A percentile compares a stretch with the other conserved stretches of the same genome.
Evolutionary conservation across 352 stramenopile genomes (phyloP).

Genomic region (Phytophthora lateralis): DNA sequence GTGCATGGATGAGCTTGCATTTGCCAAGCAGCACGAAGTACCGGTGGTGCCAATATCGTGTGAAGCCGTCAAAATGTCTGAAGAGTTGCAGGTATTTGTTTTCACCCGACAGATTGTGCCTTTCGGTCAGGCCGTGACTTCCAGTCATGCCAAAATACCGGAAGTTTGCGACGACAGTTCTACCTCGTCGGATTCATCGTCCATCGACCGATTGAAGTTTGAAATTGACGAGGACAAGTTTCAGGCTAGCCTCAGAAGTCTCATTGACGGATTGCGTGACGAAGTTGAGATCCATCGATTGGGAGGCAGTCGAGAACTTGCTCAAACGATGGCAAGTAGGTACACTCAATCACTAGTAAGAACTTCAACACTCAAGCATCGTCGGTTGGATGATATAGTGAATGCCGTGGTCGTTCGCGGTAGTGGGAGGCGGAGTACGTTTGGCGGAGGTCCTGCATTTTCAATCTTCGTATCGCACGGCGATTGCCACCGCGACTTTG

Average conservation of each 20-base stretch:
- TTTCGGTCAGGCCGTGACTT: conserved; percentile 63
- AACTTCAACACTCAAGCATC: conserved; percentile 25
- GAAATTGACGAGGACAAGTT: conserved; percentile 74
- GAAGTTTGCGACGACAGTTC: conserved; percentile 21
- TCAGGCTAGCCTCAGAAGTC: conserved; percentile 57
- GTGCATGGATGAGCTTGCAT: conserved; percentile 83
- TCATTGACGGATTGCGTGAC: conserved; percentile 78
- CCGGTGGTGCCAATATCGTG: conserved; percentile 77
- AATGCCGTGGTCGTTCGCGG: conserved; percentile 54
- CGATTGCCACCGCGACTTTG: conserved; percentile 75
- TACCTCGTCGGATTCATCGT: conserved; percentile 22
- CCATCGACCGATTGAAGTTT: conserved; percentile 43
- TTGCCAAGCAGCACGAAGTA: conserved; percentile 71
- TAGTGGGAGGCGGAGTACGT: conserved; percentile 23
- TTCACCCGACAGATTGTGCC: conserved; percentile 84
- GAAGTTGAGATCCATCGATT: conserved; percentile 75
- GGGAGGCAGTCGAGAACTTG: conserved; percentile 31
- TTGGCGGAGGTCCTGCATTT: conserved; percentile 33
- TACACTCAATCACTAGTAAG: conserved; percentile 23
- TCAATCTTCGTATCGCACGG: conserved; percentile 83
- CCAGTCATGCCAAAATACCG: conserved; percentile 39
- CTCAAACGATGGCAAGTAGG: conserved; percentile 13
- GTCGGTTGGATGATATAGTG: conserved; percentile 59
- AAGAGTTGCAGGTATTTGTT: conserved; percentile 79
- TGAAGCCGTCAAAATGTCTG: conserved; percentile 59